phyloP scores from a whole-genome alignment of 1,284 basidiomycete species.

The Puccinia sorghi region DNA sequence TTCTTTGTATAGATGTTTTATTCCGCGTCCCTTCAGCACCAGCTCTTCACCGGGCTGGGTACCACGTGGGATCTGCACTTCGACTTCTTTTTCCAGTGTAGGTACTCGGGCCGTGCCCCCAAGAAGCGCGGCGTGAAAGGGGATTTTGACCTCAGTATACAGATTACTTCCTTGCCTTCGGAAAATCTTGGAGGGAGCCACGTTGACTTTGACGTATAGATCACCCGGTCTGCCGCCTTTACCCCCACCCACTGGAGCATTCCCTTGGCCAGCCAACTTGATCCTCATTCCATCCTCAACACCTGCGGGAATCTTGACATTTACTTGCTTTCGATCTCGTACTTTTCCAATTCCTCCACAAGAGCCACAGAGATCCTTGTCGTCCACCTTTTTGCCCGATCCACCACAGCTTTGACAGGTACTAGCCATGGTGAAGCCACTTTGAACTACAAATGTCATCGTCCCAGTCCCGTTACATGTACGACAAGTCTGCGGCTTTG shows the following conservation, averaged over 20 bases:
- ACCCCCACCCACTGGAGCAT: slow-evolving; percentile 77
- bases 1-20: slow-evolving; percentile 63
- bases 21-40: slow-evolving; percentile 85
- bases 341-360: slow-evolving; percentile 89
- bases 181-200: slow-evolving; percentile 80
- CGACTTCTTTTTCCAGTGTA: slow-evolving; percentile 92
- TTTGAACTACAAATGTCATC: slow-evolving; percentile 85
- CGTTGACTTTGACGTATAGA: slow-evolving; percentile 82
- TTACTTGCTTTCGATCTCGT: slow-evolving; percentile 73
- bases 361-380: slow-evolving; percentile 72
- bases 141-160: slow-evolving; percentile 86
- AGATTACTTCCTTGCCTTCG: slow-evolving; percentile 88
- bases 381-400: slow-evolving; percentile 77
- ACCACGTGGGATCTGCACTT: slow-evolving; percentile 86
- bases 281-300: slow-evolving; percentile 97
- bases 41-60: slow-evolving; percentile 98
- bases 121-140: slow-evolving; percentile 85
- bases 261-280: slow-evolving; percentile 78
- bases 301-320: slow-evolving; percentile 76
- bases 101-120: slow-evolving; percentile 91
- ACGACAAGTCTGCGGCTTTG: slow-evolving; percentile 76
- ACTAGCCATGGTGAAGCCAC: slow-evolving; percentile 95
- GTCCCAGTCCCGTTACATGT: slow-evolving; percentile 85
- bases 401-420: slow-evolving; percentile 85
- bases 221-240: slow-evolving; percentile 61